These are phyloP conservation scores for Eurotiales sp. DNA, from an alignment of 2,329 filamentous ascomycete genomes.

Conservation along the genomic window DNA sequence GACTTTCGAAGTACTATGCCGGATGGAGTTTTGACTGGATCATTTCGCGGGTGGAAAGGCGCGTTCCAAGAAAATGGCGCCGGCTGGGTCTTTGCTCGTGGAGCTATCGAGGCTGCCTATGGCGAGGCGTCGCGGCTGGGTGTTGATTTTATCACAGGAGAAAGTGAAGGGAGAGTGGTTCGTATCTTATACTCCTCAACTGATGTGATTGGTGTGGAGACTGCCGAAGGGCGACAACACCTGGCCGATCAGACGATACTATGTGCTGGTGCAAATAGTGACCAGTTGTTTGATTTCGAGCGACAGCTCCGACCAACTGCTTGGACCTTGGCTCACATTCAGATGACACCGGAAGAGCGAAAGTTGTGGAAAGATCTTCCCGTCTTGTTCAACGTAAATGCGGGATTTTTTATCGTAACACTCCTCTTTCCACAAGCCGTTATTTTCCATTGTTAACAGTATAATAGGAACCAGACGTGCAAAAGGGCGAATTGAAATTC, in stretches of 20 bases:
- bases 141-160: slow-evolving; percentile 45
- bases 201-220: slow-evolving; percentile 39
- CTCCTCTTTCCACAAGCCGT: no score
- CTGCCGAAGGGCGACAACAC: slow-evolving; percentile 35
- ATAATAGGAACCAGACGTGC: slow-evolving; percentile 36
- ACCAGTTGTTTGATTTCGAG: slow-evolving; percentile 43
- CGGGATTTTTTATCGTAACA: slow-evolving; percentile 46
- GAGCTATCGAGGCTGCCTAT: slow-evolving; percentile 44
- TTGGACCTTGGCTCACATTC: slow-evolving; percentile 54
- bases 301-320: slow-evolving; percentile 42
- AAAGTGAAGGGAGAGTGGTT: slow-evolving; percentile 33
- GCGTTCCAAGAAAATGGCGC: slow-evolving; percentile 41
- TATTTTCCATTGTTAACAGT: neutral
- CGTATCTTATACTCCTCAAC: slow-evolving; percentile 32
- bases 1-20: slow-evolving; percentile 51
- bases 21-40: slow-evolving; percentile 45
- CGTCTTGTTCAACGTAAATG: slow-evolving; percentile 47
- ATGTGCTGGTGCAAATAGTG: slow-evolving; percentile 42
- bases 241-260: slow-evolving; percentile 39
- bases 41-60: slow-evolving; percentile 39
- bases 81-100: slow-evolving; percentile 52
- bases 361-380: slow-evolving; percentile 46
- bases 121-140: slow-evolving; percentile 44
- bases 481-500: slow-evolving; percentile 36
- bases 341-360: slow-evolving; percentile 46